phyloP scores from a whole-genome alignment of 805 yeast genomes.

The Maudiozyma turicensis region DNA sequence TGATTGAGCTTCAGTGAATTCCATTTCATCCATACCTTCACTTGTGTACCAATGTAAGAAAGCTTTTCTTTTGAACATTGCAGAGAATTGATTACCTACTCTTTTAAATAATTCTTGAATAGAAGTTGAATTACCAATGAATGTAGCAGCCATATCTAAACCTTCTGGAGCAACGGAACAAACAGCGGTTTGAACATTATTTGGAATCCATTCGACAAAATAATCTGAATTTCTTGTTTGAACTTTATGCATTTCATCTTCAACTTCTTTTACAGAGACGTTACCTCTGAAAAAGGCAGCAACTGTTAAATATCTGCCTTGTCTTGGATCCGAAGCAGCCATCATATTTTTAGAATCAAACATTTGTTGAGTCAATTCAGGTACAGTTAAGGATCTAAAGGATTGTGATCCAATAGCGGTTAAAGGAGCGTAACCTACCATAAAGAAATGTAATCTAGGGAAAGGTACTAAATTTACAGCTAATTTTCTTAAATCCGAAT shows the following conservation, averaged over 20 bases:
- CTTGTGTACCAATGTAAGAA: slow-evolving; percentile 93
- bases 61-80: slow-evolving; percentile 89
- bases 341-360: slow-evolving; percentile 88
- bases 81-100: slow-evolving; percentile 80
- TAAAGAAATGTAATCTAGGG: slow-evolving; percentile 91
- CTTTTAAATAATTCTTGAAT: slow-evolving; percentile 86
- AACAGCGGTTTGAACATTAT: slow-evolving; percentile 87
- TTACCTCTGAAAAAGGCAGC: slow-evolving; percentile 94
- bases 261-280: slow-evolving; percentile 86
- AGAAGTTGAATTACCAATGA: slow-evolving; percentile 87
- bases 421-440: slow-evolving; percentile 91
- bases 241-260: slow-evolving; percentile 81
- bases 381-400: slow-evolving; percentile 77
- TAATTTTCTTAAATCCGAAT: slow-evolving; percentile 83
- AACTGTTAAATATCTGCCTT: slow-evolving; percentile 85
- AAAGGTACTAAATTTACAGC: slow-evolving; percentile 93
- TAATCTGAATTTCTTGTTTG: slow-evolving; percentile 73
- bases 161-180: slow-evolving; percentile 85
- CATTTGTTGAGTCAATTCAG: slow-evolving; percentile 89
- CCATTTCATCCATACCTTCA: slow-evolving; percentile 95
- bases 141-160: slow-evolving; percentile 83
- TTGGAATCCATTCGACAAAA: slow-evolving; percentile 95
- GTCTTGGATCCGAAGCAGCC: slow-evolving; percentile 90
- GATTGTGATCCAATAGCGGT: slow-evolving; percentile 72
- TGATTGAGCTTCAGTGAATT: slow-evolving; percentile 88